These are phyloP conservation scores for Leucocoprinus birnbaumii DNA, from an alignment of 768 basidiomycete species.

Conservation along the genomic window DNA sequence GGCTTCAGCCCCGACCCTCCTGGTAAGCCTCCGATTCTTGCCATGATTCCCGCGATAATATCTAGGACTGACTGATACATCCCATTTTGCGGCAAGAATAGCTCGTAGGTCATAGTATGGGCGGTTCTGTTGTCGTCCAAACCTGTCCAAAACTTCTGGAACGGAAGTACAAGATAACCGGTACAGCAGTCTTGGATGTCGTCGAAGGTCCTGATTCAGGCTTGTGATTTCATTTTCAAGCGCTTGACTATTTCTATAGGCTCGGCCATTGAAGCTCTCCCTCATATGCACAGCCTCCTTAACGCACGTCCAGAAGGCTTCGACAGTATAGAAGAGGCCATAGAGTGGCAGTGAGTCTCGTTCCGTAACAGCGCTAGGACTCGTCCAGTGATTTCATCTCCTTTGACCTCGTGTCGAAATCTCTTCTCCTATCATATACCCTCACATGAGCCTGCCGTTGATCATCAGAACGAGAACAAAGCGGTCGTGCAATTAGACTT, in stretches of 20 bases:
- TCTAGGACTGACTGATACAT: neutral
- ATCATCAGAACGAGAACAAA: too few species aligned
- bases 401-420: neutral
- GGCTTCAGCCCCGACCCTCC: conserved; percentile 58
- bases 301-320: conserved; percentile 86
- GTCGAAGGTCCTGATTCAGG: conserved; percentile 64
- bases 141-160: conserved; percentile 66
- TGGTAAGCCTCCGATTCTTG: conserved; percentile 46
- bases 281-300: conserved; percentile 87
- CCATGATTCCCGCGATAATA: neutral
- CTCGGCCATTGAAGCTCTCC: conserved; percentile 89
- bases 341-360: conserved; percentile 90
- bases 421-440: neutral
- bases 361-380: neutral
- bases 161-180: conserved; percentile 66
- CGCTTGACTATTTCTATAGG: conserved; percentile 40
- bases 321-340: conserved; percentile 75
- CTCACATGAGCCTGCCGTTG: too few species aligned
- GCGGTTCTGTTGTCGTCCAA: conserved; percentile 83
- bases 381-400: neutral
- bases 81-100: conserved; percentile 22
- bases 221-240: neutral
- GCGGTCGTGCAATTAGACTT: too few species aligned
- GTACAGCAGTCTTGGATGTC: conserved; percentile 82
- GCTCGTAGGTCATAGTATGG: conserved; percentile 97